These are phyloP conservation scores for Grosmannia clavigera DNA, from an alignment of 2,329 filamentous ascomycete genomes.

Conservation along the genomic window DNA sequence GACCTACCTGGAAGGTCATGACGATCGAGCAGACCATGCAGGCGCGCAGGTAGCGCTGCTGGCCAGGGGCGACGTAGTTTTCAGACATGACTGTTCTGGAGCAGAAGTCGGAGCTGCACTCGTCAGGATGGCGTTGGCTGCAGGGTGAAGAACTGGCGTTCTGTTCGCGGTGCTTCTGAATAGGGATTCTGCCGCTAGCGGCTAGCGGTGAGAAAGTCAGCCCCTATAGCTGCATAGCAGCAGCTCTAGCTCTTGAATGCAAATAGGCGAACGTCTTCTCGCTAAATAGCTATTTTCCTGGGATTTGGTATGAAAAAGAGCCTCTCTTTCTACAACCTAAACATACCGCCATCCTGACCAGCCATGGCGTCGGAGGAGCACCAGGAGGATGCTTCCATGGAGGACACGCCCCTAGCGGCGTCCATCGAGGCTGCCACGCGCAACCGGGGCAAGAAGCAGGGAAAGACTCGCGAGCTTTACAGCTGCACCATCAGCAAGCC, in stretches of 20 bases:
- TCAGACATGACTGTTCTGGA: conserved; percentile 24
- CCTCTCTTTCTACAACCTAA: background rate
- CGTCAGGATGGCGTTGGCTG: background rate
- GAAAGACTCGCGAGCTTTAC: conserved; percentile 27
- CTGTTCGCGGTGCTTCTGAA: background rate
- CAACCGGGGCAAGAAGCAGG: conserved; percentile 1
- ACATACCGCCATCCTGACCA: background rate
- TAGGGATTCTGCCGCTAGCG: background rate
- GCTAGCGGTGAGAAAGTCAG: background rate
- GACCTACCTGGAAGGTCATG: conserved; percentile 61
- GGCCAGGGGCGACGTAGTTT: conserved; percentile 59
- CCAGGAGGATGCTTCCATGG: conserved; percentile 16
- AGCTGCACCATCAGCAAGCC: conserved; percentile 38
- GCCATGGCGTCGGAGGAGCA: background rate
- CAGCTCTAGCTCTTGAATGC: background rate
- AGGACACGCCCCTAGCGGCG: conserved; percentile 4
- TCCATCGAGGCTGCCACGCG: conserved; percentile 6
- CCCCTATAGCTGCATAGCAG: background rate
- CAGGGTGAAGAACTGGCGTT: background rate
- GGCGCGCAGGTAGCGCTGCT: conserved; percentile 79
- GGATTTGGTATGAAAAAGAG: background rate
- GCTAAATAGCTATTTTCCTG: background rate
- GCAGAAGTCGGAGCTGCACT: background rate
- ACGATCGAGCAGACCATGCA: conserved; percentile 99
- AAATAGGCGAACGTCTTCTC: background rate